These are phyloP conservation scores for Dactylonectria macrodidyma DNA, from an alignment of 2,329 filamentous ascomycete genomes.

Conservation along the genomic window DNA sequence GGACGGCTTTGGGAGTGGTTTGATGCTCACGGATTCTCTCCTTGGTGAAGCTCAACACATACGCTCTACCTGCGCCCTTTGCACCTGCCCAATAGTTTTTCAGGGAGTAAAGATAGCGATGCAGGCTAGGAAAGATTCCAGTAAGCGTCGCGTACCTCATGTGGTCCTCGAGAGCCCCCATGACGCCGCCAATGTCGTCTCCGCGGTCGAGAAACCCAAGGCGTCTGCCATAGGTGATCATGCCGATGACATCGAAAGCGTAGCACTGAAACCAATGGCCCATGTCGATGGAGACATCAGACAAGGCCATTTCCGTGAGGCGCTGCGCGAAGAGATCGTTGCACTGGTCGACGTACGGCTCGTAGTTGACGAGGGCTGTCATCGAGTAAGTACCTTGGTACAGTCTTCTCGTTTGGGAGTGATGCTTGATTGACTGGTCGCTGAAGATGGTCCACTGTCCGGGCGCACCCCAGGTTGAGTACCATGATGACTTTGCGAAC, in stretches of 20 bases:
- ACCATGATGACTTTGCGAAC: conserved; percentile 54
- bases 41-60: conserved; percentile 35
- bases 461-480: conserved; percentile 45
- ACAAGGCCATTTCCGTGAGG: conserved; percentile 45
- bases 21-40: conserved; percentile 36
- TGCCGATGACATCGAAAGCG: conserved; percentile 57
- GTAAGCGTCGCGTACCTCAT: conserved; percentile 45
- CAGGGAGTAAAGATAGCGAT: conserved; percentile 32
- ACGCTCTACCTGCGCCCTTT: conserved; percentile 36
- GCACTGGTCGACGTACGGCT: conserved; percentile 52
- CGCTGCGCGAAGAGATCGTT: conserved; percentile 47
- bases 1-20: conserved; percentile 28
- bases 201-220: conserved; percentile 56
- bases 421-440: conserved; percentile 47
- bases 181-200: conserved; percentile 50
- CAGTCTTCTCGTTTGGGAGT: conserved; percentile 46
- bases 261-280: conserved; percentile 56
- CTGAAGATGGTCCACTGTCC: conserved; percentile 48
- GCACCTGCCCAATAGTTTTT: conserved; percentile 41
- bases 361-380: conserved; percentile 53
- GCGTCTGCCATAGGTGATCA: conserved; percentile 53
- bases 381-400: conserved; percentile 52
- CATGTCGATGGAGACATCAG: conserved; percentile 46
- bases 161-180: conserved; percentile 43
- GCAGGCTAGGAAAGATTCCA: conserved; percentile 43